Conservation (phyloP, 768 basidiomycete species). For the Mrakia frigida region DNA sequence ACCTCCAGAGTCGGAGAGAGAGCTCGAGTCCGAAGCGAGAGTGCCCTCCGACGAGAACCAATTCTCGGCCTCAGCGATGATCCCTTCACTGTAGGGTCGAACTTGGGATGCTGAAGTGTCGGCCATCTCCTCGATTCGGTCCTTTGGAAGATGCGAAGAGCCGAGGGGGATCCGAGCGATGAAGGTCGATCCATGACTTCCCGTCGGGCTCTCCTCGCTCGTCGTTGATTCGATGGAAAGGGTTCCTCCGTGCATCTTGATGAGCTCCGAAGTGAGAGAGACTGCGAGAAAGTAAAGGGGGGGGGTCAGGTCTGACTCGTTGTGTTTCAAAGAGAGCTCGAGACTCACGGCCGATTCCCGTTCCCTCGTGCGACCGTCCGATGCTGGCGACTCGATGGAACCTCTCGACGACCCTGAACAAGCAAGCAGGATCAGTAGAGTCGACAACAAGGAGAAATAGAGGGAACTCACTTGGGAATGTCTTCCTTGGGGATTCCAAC, state of each 20-base stretch:
- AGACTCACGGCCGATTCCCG: conserved; percentile 20
- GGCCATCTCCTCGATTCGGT: conserved; percentile 27
- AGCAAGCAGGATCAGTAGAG: not conserved
- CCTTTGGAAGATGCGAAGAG: conserved; percentile 42
- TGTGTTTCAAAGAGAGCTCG: not conserved
- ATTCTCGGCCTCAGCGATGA: conserved; percentile 47
- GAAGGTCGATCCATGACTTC: conserved; percentile 45
- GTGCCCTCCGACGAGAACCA: conserved; percentile 35
- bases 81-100: conserved; percentile 41
- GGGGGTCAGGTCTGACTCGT: not conserved
- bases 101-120: not conserved
- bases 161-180: conserved; percentile 44
- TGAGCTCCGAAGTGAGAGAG: conserved; percentile 43
- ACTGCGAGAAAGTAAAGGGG: conserved; percentile 42
- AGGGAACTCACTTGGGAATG: not conserved
- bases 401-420: conserved; percentile 41
- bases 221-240: conserved; percentile 41
- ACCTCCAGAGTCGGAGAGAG: conserved; percentile 29
- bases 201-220: conserved; percentile 39
- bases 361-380: conserved; percentile 43
- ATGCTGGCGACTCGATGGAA: conserved; percentile 46
- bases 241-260: conserved; percentile 46
- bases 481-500: conserved; percentile 44
- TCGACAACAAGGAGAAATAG: not conserved
- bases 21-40: conserved; percentile 29